Evolutionary conservation across 2,329 filamentous ascomycete species (phyloP).

Genomic region (Atkinsonella hypoxylon): DNA sequence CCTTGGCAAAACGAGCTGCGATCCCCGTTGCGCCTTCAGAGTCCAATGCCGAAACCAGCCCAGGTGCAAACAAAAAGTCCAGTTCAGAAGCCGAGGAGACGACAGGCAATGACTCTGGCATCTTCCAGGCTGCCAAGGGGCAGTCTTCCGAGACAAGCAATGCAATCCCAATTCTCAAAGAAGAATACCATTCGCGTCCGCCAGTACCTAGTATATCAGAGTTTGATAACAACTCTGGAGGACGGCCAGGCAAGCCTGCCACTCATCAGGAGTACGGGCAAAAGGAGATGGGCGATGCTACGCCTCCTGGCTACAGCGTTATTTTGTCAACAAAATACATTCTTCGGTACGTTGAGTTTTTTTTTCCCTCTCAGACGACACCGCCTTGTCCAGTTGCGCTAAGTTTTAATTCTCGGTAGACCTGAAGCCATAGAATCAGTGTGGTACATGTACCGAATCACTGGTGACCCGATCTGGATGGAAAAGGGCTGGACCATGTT

Average conservation of each 20-base stretch:
- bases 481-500: slow-evolving; percentile 87
- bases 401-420: slow-evolving; percentile 23
- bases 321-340: slow-evolving; percentile 42
- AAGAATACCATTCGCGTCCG: neutral
- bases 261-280: slow-evolving; percentile 44
- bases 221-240: neutral
- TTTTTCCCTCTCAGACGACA: slow-evolving; percentile 13
- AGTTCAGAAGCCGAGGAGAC: neutral
- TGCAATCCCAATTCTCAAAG: neutral
- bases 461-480: slow-evolving; percentile 61
- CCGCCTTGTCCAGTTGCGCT: too few relatives aligned
- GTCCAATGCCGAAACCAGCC: slow-evolving; percentile 19
- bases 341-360: slow-evolving; percentile 37
- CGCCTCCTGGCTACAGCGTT: slow-evolving; percentile 39
- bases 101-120: neutral
- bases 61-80: slow-evolving; percentile 1
- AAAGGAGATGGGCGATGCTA: slow-evolving; percentile 29
- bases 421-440: slow-evolving; percentile 82
- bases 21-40: slow-evolving; percentile 12
- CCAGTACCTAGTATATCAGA: neutral
- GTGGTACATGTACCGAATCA: slow-evolving; percentile 86
- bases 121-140: neutral
- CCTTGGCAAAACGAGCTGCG: slow-evolving; percentile 10
- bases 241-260: slow-evolving; percentile 23
- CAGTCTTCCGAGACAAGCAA: too few relatives aligned